A percentile compares a stretch with the other conserved stretches of the same genome.
These are phyloP conservation scores for Ophiocordyceps polyrhachis-furcata DNA, from an alignment of 2,329 filamentous ascomycete genomes.

Conservation along the genomic window DNA sequence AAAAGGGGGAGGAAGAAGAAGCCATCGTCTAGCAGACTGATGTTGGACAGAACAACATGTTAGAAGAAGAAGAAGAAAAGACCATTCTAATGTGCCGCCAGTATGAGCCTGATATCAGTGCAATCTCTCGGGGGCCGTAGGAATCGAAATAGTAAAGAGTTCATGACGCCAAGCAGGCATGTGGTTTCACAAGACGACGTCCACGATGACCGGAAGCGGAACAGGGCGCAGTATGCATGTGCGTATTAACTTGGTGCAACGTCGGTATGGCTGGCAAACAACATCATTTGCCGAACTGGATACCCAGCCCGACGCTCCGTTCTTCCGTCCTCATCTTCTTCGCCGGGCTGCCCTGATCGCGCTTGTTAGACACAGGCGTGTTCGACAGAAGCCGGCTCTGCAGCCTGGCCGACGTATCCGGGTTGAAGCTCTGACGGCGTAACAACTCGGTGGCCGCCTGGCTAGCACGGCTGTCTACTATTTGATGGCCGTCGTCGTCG, in stretches of 20 bases:
- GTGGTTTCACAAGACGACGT: too few species aligned
- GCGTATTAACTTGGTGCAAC: neutral
- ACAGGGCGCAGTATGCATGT: neutral
- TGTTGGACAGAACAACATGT: too few species aligned
- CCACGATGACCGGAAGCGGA: too few species aligned
- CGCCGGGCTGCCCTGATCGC: constrained; percentile 24
- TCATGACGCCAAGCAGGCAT: too few species aligned
- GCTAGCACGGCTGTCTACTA: constrained; percentile 59
- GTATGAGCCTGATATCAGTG: too few species aligned
- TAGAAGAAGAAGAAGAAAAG: too few species aligned
- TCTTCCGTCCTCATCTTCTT: constrained; percentile 30
- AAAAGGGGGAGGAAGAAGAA: too few species aligned
- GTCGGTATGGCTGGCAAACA: too few species aligned
- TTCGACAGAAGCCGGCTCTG: constrained; percentile 33
- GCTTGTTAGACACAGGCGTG: constrained; percentile 16
- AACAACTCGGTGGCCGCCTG: constrained; percentile 60
- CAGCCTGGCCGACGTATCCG: constrained; percentile 26
- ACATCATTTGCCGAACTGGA: constrained; percentile 22
- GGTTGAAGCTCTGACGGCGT: constrained; percentile 32
- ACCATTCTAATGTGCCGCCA: too few species aligned
- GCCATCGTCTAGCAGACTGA: too few species aligned
- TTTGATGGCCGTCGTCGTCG: constrained; percentile 19
- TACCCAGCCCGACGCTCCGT: constrained; percentile 29
- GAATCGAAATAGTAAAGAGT: too few species aligned
- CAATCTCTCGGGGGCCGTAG: too few species aligned